Conservation (phyloP, 2,329 filamentous ascomycete genomes). For the Ophiocordyceps robertsii region DNA sequence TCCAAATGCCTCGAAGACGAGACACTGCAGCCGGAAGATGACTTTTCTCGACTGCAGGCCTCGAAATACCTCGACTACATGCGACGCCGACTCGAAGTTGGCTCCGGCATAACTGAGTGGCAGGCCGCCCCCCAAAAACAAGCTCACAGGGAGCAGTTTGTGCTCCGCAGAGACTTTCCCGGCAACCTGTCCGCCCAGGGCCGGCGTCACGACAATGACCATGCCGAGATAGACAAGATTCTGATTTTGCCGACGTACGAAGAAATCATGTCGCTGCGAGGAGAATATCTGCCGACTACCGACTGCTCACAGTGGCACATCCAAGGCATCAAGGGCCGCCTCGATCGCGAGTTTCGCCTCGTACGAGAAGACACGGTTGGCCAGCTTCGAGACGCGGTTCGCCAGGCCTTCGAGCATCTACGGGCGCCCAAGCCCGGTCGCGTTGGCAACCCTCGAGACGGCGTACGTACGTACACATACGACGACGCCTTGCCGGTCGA, state of each 20-base stretch:
- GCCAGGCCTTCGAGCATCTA: conserved; percentile 22
- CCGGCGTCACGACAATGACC: conserved; percentile 36
- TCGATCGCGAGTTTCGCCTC: conserved; percentile 43
- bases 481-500: conserved; percentile 15
- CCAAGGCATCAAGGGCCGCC: conserved; percentile 28
- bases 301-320: conserved; percentile 21
- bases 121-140: conserved; percentile 6
- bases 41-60: conserved; percentile 15
- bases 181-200: conserved; percentile 17
- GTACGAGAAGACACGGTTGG: conserved; percentile 41
- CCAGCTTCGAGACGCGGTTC: conserved; percentile 34
- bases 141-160: conserved; percentile 13
- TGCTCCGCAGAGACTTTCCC: conserved; percentile 18
- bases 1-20: conserved; percentile 6
- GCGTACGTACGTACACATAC: conserved; percentile 13
- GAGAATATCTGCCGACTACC: conserved; percentile 29
- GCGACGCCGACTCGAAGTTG: conserved; percentile 15
- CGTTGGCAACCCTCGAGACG: conserved; percentile 7
- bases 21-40: conserved; percentile 5
- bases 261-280: conserved; percentile 28
- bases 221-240: conserved; percentile 29
- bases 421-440: conserved; percentile 3
- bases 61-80: conserved; percentile 18
- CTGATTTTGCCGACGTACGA: conserved; percentile 32
- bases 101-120: conserved; percentile 5